Evolutionary conservation across 1,139 yeast species (phyloP).

Genomic region (Wickerhamomyces sp.): DNA sequence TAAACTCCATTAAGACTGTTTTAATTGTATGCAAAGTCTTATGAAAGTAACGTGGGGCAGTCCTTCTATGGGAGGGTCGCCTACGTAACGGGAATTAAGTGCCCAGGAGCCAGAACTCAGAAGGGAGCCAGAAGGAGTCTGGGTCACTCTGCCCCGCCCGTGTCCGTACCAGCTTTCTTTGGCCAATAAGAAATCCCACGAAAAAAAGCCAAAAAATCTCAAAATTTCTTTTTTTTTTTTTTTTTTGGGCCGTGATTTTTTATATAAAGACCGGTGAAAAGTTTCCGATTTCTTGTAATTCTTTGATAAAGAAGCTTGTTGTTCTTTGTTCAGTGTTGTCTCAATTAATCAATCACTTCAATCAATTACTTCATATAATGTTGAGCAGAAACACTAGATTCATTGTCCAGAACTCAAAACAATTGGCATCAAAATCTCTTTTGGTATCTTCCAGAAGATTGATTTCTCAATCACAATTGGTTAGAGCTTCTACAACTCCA

Average conservation of each 20-base stretch:
- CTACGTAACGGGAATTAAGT: no score
- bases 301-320: no score
- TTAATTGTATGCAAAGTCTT: no score
- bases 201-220: no score
- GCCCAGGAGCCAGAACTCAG: no score
- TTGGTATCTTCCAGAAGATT: conserved; percentile 7
- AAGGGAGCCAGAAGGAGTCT: background rate
- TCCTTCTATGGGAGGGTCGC: no score
- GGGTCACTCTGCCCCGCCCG: background rate
- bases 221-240: no score
- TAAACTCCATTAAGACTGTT: no score
- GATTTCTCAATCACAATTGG: conserved; percentile 8
- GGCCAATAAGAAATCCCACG: background rate
- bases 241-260: background rate
- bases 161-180: background rate
- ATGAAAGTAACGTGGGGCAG: no score
- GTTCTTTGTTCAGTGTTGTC: background rate
- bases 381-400: conserved; percentile 13
- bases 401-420: background rate
- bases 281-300: background rate
- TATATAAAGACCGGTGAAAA: background rate
- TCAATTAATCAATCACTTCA: background rate
- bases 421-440: conserved; percentile 5
- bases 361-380: background rate
- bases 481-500: conserved; percentile 5